A percentile compares a stretch with the other conserved stretches of the same genome.
These are phyloP conservation scores for Boehmeria nivea DNA, from an alignment of 306 rosid genomes.

Conservation along the genomic window DNA sequence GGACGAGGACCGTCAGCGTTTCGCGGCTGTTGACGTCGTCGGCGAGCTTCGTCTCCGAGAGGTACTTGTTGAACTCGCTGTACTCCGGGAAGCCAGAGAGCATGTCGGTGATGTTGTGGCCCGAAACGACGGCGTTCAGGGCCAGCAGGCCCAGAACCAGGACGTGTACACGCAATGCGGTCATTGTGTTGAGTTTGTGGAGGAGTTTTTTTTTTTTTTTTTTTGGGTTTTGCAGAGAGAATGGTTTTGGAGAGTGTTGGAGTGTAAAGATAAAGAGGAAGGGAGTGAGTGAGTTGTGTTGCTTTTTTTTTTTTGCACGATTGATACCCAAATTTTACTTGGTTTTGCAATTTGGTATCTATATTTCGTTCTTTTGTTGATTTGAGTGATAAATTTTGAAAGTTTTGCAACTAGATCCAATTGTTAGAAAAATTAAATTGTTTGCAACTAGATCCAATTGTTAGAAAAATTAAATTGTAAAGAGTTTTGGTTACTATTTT, in stretches of 20 bases:
- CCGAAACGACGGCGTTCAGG: slow-evolving; percentile 36
- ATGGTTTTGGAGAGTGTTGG: neutral
- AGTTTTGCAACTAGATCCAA: too few relatives aligned
- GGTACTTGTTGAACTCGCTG: slow-evolving; percentile 45
- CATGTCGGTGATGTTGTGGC: slow-evolving; percentile 87
- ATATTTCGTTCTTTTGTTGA: too few relatives aligned
- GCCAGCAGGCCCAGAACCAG: slow-evolving; percentile 19
- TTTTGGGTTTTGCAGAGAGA: too few relatives aligned
- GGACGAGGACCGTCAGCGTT: slow-evolving; percentile 73
- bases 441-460: too few relatives aligned
- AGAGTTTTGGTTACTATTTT: too few relatives aligned
- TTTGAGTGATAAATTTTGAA: too few relatives aligned
- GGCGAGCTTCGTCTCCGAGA: slow-evolving; percentile 57
- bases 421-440: too few relatives aligned
- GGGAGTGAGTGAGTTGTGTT: slow-evolving; percentile 3
- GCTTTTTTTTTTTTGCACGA: too few relatives aligned
- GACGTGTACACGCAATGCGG: neutral
- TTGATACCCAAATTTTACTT: too few relatives aligned
- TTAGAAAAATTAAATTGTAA: too few relatives aligned
- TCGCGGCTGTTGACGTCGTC: slow-evolving; percentile 87
- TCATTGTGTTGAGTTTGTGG: slow-evolving; percentile 29
- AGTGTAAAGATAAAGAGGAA: neutral
- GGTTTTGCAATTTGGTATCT: too few relatives aligned
- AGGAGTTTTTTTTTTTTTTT: too few relatives aligned
- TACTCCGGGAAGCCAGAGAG: slow-evolving; percentile 54